These are phyloP conservation scores for Bremia lactucae DNA, from an alignment of 352 stramenopile genomes.

Conservation along the genomic window DNA sequence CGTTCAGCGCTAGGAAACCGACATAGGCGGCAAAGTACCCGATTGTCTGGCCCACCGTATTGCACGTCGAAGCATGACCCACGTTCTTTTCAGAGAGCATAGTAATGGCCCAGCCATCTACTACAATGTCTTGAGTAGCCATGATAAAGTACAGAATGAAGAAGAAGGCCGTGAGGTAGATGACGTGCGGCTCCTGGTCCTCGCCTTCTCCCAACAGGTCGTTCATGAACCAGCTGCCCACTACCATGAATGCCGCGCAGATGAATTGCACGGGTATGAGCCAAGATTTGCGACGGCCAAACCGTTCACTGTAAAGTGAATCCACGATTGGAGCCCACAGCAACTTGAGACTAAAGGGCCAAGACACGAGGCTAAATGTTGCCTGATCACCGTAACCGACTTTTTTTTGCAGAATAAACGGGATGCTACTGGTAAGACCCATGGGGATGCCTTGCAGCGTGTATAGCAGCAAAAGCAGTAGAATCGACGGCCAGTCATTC, in stretches of 20 bases:
- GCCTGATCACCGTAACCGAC: slow-evolving; percentile 94
- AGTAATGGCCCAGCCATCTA: slow-evolving; percentile 99
- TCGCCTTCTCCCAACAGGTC: slow-evolving; percentile 80
- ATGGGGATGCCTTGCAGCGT: slow-evolving; percentile 98
- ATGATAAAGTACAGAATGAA: slow-evolving; percentile 98
- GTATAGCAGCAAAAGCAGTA: slow-evolving; percentile 95
- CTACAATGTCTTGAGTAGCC: slow-evolving; percentile 98
- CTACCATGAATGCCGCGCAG: slow-evolving; percentile 93
- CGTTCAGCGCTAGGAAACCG: slow-evolving; percentile 96
- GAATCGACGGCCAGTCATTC: slow-evolving; percentile 67
- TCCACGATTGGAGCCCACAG: slow-evolving; percentile 97
- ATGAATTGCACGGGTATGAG: slow-evolving; percentile 96
- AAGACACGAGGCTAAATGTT: slow-evolving; percentile 96
- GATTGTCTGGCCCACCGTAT: slow-evolving; percentile 94
- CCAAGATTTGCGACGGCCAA: slow-evolving; percentile 92
- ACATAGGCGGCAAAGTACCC: slow-evolving; percentile 98
- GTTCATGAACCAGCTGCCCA: slow-evolving; percentile 73
- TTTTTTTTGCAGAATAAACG: slow-evolving; percentile 97
- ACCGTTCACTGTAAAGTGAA: slow-evolving; percentile 86
- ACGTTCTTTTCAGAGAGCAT: slow-evolving; percentile 97
- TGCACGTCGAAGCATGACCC: slow-evolving; percentile 92
- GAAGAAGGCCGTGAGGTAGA: slow-evolving; percentile 92
- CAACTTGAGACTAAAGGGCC: slow-evolving; percentile 99
- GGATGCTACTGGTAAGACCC: slow-evolving; percentile 95
- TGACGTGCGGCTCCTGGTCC: slow-evolving; percentile 78